Base-by-base conservation (phyloP, 768 basidiomycete species). In the Kwoniella pini region DNA sequence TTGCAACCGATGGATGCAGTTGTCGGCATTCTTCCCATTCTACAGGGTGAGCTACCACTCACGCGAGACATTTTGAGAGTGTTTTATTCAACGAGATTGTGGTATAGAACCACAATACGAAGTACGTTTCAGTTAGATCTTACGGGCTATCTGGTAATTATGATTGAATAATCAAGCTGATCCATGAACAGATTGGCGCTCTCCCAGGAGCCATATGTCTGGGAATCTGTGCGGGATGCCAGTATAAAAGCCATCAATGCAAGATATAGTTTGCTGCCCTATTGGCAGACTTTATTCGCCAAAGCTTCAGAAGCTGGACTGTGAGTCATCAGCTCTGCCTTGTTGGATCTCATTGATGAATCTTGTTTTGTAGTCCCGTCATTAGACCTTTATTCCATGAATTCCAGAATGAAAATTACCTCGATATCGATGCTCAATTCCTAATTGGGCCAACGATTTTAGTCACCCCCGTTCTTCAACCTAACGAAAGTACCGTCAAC, bases 1-100 rank as follows among this genome's bases (percentile, higher is more conserved):
- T 10, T 88, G 88, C 77, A 86, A 86, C 63, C 83, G 90, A 17
- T 91, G 90, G 90, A 90, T 89, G 88, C 86, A 87, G 74, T 82
- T 90, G n/a, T 82, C 87, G 2, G 89, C 89, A 1, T 91, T 91
- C 74, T 83, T 83, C 26, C 89, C 89, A 4, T 91, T 91, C 81
- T 90, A 85, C 76, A 81, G 89, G 43, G 54, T 48, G 40, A 31
- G 54, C 52, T 24, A 10, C 11, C 43, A 33, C 57, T 64, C 52
- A 58, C 44, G n/a, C 3, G 2, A 31, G 30, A n/a, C 17, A 15
- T n/a, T n/a, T n/a, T n/a, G n/a, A n/a, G n/a, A n/a, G n/a, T n/a
- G n/a, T n/a, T n/a, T n/a, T n/a, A n/a, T n/a, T n/a, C n/a, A n/a
- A n/a, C n/a, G n/a, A n/a, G n/a, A n/a, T n/a, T n/a, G n/a, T n/a